These are phyloP conservation scores for Panus rudis DNA, from an alignment of 768 basidiomycete species.

Conservation along the genomic window DNA sequence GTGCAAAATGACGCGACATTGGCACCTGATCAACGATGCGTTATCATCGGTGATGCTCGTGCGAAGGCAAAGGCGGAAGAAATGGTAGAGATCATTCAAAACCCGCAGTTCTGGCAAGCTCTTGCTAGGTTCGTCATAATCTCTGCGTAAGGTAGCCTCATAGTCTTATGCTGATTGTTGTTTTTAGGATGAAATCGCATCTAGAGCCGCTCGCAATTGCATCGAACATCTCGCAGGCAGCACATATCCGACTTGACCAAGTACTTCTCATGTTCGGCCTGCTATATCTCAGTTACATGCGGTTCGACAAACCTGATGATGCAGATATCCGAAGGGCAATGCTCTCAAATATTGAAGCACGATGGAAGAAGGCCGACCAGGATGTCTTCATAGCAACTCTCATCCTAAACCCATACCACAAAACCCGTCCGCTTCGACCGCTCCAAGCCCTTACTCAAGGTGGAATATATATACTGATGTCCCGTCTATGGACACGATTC, in stretches of 20 bases:
- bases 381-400: conserved; percentile 15
- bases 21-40: conserved; percentile 1
- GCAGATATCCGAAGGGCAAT: conserved; percentile 13
- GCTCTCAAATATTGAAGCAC: conserved; percentile 20
- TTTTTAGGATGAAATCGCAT: conserved; percentile 14
- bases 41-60: conserved; percentile 20
- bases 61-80: conserved; percentile 19
- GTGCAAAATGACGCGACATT: conserved; percentile 14
- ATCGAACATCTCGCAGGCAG: conserved; percentile 20
- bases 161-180: not conserved
- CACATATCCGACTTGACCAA: conserved; percentile 18
- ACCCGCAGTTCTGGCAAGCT: conserved; percentile 26
- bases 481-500: conserved; percentile 9
- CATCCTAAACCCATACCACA: conserved; percentile 13
- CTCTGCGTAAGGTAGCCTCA: too few species aligned
- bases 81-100: conserved; percentile 24
- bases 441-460: not conserved
- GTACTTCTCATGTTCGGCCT: conserved; percentile 20
- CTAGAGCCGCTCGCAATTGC: conserved; percentile 25
- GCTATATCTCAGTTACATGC: conserved; percentile 10
- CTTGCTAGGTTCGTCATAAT: conserved; percentile 19
- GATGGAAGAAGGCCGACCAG: conserved; percentile 18
- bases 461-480: not conserved
- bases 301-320: conserved; percentile 4
- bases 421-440: conserved; percentile 3